These are phyloP conservation scores for Aspergillus phoenicis DNA, from an alignment of 2,329 filamentous ascomycete genomes.

Conservation along the genomic window DNA sequence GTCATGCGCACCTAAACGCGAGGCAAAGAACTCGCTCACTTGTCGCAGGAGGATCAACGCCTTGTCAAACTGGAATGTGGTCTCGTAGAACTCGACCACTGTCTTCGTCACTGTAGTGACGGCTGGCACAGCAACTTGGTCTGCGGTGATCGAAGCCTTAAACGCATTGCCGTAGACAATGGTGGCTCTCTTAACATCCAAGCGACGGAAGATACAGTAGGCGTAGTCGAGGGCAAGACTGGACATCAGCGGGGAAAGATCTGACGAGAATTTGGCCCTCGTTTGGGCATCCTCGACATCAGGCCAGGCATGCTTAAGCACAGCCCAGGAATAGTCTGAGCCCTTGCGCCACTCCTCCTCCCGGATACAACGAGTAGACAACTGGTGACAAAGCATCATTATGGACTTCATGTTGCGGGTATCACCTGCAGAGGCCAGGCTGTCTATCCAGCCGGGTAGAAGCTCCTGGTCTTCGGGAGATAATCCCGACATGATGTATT, in stretches of 20 bases:
- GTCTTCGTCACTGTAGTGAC: conserved; percentile 38
- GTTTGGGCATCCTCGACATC: conserved; percentile 33
- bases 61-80: conserved; percentile 39
- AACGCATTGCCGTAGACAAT: conserved; percentile 39
- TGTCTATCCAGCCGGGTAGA: conserved; percentile 36
- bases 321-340: conserved; percentile 31
- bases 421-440: conserved; percentile 31
- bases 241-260: conserved; percentile 35
- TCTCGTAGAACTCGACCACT: conserved; percentile 41
- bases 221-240: conserved; percentile 37
- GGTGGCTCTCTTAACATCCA: conserved; percentile 34
- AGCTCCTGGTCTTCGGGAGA: conserved; percentile 32
- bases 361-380: conserved; percentile 34
- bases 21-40: conserved; percentile 35
- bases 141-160: conserved; percentile 34
- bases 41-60: conserved; percentile 34
- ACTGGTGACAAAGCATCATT: conserved; percentile 35
- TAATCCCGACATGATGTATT: conserved; percentile 25
- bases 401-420: conserved; percentile 29
- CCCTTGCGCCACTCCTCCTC: conserved; percentile 36
- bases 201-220: conserved; percentile 38
- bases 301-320: conserved; percentile 38
- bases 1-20: conserved; percentile 41
- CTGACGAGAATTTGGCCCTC: conserved; percentile 32
- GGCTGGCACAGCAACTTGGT: conserved; percentile 35